Evolutionary conservation across 106 monocot genomes (phyloP).

Genomic region (Dendrobium catenatum): DNA sequence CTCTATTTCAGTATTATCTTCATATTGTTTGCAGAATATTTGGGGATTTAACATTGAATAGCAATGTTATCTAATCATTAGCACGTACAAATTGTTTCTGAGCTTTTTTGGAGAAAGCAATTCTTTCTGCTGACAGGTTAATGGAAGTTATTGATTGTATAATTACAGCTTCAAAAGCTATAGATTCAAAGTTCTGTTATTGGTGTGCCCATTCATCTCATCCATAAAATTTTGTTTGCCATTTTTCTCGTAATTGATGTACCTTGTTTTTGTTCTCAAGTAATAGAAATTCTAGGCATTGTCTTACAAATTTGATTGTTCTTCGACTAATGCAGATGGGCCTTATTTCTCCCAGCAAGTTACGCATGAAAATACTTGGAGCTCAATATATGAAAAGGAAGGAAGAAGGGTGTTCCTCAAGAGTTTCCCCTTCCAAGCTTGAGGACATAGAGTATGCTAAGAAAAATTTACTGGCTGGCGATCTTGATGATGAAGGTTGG

Average conservation of each 20-base stretch:
- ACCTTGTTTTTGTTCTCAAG: background rate
- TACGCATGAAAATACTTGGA: constrained; percentile 81
- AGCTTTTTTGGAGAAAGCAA: background rate
- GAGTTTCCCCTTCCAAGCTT: constrained; percentile 62
- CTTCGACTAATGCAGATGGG: constrained; percentile 40
- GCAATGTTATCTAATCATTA: background rate
- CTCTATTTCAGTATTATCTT: background rate
- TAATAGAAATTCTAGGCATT: background rate
- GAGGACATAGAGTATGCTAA: constrained; percentile 44
- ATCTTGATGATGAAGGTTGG: constrained; percentile 33
- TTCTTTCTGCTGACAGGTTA: background rate
- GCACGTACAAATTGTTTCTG: background rate
- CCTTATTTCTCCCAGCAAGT: constrained; percentile 70
- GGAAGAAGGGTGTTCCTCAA: constrained; percentile 36
- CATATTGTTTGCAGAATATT: background rate
- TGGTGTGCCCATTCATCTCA: no score
- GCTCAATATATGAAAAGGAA: constrained; percentile 35
- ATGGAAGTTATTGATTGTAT: background rate
- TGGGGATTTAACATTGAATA: background rate
- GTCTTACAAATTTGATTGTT: background rate
- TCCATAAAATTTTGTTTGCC: no score
- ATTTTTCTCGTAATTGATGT: background rate
- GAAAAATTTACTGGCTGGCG: constrained; percentile 37
- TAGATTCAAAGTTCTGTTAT: no score
- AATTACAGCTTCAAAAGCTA: no score